Conservation (phyloP, 495 filamentous ascomycete genomes). For the Penicillium pulvis region DNA sequence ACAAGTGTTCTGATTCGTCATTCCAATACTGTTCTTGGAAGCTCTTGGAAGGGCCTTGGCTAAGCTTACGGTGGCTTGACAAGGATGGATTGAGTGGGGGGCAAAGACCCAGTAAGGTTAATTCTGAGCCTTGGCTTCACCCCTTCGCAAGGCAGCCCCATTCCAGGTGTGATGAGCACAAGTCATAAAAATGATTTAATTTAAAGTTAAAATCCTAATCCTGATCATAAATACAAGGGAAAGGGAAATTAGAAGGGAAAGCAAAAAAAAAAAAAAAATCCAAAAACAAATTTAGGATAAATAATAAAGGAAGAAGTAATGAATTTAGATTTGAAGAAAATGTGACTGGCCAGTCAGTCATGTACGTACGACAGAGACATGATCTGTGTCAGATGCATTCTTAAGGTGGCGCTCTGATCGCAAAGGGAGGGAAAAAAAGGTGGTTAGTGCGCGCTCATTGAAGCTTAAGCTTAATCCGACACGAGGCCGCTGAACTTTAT, state of each 20-base stretch:
- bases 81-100: conserved; percentile 14
- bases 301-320: no score
- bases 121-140: conserved; percentile 19
- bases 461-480: conserved; percentile 59
- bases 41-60: conserved; percentile 24
- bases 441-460: conserved; percentile 44
- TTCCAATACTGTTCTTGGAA: conserved; percentile 17
- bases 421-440: conserved; percentile 26
- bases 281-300: neutral
- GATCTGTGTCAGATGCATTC: conserved; percentile 32
- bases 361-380: conserved; percentile 11
- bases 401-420: conserved; percentile 41
- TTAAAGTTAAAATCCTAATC: conserved; percentile 6
- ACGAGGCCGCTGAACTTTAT: conserved; percentile 51
- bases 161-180: conserved; percentile 18
- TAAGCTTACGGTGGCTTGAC: conserved; percentile 31
- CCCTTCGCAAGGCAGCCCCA: conserved; percentile 30
- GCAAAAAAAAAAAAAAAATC: no score
- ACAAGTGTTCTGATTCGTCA: neutral
- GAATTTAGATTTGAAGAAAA: neutral
- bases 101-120: conserved; percentile 23
- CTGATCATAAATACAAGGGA: neutral
- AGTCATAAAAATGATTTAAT: neutral
- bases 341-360: conserved; percentile 7
- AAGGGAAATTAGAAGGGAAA: neutral